Conservation (phyloP, 2,329 filamentous ascomycete species). For the Aspergillus clavatus region DNA sequence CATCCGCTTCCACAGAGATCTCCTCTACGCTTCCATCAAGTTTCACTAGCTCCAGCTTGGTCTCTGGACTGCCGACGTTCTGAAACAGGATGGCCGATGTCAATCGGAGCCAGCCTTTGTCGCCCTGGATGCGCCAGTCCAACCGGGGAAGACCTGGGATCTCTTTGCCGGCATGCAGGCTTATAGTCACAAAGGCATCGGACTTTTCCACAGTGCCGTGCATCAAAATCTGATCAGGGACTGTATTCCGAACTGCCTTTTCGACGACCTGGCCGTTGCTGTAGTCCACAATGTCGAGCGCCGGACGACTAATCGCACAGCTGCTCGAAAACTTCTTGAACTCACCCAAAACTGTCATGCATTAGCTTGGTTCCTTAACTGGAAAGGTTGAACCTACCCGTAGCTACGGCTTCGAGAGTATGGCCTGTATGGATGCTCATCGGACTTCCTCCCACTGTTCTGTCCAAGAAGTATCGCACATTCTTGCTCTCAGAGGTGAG, state of each 20-base stretch:
- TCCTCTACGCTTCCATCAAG: slow-evolving; percentile 43
- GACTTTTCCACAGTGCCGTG: slow-evolving; percentile 16
- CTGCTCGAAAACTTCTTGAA: slow-evolving; percentile 2
- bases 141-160: slow-evolving; percentile 19
- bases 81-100: slow-evolving; percentile 28
- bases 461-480: slow-evolving; percentile 11
- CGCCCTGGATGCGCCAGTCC: slow-evolving; percentile 26
- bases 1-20: slow-evolving; percentile 41
- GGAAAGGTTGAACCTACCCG: background rate
- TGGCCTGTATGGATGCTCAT: slow-evolving; percentile 11
- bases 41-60: slow-evolving; percentile 51
- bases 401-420: slow-evolving; percentile 1
- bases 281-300: slow-evolving; percentile 3
- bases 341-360: background rate
- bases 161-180: slow-evolving; percentile 48
- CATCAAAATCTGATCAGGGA: slow-evolving; percentile 4
- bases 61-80: slow-evolving; percentile 36
- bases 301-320: slow-evolving; percentile 2
- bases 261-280: background rate
- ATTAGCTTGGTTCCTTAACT: background rate
- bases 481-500: slow-evolving; percentile 6
- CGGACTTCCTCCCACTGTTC: slow-evolving; percentile 6
- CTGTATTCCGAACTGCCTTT: background rate
- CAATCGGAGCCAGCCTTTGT: slow-evolving; percentile 39
- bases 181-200: slow-evolving; percentile 27